Base-by-base conservation (phyloP, 306 rosid species). In the Vicia faba region DNA sequence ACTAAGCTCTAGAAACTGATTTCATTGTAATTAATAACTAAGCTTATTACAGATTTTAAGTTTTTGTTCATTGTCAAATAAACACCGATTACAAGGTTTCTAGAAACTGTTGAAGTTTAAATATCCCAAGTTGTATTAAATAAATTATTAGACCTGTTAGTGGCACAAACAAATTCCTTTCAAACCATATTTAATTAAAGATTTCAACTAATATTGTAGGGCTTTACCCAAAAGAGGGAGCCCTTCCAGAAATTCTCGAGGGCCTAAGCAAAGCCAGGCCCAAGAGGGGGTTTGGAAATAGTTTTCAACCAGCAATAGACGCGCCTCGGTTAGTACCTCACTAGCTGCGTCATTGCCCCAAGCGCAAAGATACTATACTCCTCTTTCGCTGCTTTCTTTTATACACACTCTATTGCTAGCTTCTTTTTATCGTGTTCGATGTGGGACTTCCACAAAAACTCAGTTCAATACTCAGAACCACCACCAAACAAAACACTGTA, bases 241-340 rank as follows among this genome's bases (percentile, higher is more conserved):
- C 64, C 76, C 70, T 72, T 72, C 70, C 63, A 61, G 76, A 72
- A 72, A 72, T 72, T 61, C 70, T 72, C 76, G 2, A 49, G 26
- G 45, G 76, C 72, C 49, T 0, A 2, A 11, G 73, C 7, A 2
- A 0, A 49, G 11, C 64, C 59, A 72, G 73, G 77, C 77, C 10
- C 33, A 49, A 49, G 82, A 78, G 78, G 78, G 74, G 81, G 77
- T 77, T 77, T 77, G 81, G 81, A 77, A 77, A 76, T 76, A 76
- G 80, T 76, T 76, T 62, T 76, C 80, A 76, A 76, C 80, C 80
- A 76, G 76, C 76, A 77, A 77, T 77, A 38, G 77, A 77, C 71
- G 71, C 71, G 61, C 71, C 71, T 66, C 61, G 10, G 71, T 66
- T 66, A 66, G 35, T 5, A 66, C 81, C 81, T 77, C 81, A 76